These are phyloP conservation scores for Nakazawaea holstii DNA, from an alignment of 805 yeast genomes.

Conservation along the genomic window DNA sequence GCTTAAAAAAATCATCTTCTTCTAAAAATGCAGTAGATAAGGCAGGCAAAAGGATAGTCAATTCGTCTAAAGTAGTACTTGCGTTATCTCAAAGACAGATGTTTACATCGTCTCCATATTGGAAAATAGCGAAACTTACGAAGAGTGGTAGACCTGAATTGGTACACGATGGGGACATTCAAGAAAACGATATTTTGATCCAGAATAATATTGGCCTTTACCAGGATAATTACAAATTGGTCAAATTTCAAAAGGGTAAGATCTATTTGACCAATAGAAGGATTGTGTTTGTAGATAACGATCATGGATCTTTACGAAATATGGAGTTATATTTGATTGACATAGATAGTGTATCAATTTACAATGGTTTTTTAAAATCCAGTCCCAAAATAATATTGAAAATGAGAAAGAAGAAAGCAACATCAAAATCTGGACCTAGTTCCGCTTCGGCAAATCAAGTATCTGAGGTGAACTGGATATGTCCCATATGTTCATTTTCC, in stretches of 20 bases:
- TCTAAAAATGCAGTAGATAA: not conserved
- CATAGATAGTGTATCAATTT: conserved; percentile 20
- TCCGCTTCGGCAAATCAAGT: not conserved
- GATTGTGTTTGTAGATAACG: conserved; percentile 65
- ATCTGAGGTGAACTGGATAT: conserved; percentile 53
- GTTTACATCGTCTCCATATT: conserved; percentile 10
- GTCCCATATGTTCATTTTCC: conserved; percentile 82
- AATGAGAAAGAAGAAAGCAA: conserved; percentile 11
- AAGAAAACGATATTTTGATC: conserved; percentile 48
- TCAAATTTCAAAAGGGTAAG: conserved; percentile 67
- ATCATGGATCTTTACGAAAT: conserved; percentile 5
- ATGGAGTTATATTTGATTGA: conserved; percentile 15
- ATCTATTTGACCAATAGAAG: conserved; percentile 71
- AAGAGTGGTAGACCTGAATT: conserved; percentile 27
- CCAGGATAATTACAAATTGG: conserved; percentile 65
- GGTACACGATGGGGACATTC: not conserved
- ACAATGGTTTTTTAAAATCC: conserved; percentile 60
- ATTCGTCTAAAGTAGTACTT: no score
- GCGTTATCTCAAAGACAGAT: not conserved
- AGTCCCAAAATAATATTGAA: conserved; percentile 64
- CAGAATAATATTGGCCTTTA: conserved; percentile 66
- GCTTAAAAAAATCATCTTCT: not conserved
- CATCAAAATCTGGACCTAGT: conserved; percentile 17
- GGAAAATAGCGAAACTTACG: conserved; percentile 20
- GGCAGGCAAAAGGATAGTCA: no score